phyloP scores from a whole-genome alignment of 2,329 filamentous ascomycete genomes.

The Talaromyces sp. region DNA sequence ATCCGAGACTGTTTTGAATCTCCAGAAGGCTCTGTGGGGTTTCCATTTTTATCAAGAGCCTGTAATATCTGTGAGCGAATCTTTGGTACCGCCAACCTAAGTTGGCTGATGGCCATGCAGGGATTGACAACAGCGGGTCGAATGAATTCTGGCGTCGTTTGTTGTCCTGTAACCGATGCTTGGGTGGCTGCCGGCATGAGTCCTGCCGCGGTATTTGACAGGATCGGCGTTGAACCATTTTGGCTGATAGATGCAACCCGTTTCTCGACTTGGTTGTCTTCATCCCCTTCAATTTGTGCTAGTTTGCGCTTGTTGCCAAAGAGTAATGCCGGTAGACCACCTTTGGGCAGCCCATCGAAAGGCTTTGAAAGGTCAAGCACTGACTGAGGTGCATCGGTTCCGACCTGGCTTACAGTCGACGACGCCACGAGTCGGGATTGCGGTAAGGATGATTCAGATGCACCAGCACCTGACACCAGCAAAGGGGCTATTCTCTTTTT shows the following conservation, averaged over 20 bases:
- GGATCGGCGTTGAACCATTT: constrained; percentile 66
- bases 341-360: constrained; percentile 85
- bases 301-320: constrained; percentile 91
- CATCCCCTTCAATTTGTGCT: constrained; percentile 66
- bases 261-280: constrained; percentile 60
- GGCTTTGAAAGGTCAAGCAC: constrained; percentile 88
- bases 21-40: constrained; percentile 39
- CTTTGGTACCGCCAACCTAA: constrained; percentile 81
- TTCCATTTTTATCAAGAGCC: constrained; percentile 59
- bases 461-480: constrained; percentile 82
- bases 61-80: constrained; percentile 77
- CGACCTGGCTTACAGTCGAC: constrained; percentile 57
- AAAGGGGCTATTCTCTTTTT: constrained; percentile 93
- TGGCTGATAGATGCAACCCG: constrained; percentile 54
- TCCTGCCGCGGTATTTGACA: constrained; percentile 72
- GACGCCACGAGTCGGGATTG: constrained; percentile 82
- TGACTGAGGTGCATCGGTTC: constrained; percentile 70
- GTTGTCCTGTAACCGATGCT: constrained; percentile 54
- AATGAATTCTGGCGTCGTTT: constrained; percentile 73
- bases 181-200: constrained; percentile 68
- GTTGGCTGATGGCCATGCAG: constrained; percentile 71
- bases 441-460: constrained; percentile 79
- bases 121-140: constrained; percentile 84
- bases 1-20: constrained; percentile 51
- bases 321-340: constrained; percentile 77